These are phyloP conservation scores for Penicillium sp. DNA, from an alignment of 2,329 filamentous ascomycete genomes.

Conservation along the genomic window DNA sequence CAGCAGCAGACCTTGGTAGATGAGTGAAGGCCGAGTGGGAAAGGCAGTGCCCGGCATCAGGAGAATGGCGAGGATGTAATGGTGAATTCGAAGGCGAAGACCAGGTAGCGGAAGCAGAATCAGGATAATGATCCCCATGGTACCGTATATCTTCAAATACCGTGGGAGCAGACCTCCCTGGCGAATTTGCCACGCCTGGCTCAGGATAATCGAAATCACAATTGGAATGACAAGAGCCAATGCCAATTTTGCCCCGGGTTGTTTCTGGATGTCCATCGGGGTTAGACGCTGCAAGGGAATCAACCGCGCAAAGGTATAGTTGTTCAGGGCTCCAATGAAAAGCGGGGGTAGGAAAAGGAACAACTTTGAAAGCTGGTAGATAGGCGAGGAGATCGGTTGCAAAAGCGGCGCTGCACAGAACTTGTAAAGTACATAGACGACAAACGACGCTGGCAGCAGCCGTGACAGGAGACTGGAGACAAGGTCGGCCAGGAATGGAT, in stretches of 20 bases:
- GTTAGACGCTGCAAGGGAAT: conserved; percentile 94
- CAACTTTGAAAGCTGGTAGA: conserved; percentile 77
- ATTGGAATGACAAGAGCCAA: conserved; percentile 72
- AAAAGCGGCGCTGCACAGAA: conserved; percentile 75
- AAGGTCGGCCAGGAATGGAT: conserved; percentile 64
- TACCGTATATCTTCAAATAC: conserved; percentile 73
- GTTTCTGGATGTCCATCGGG: conserved; percentile 79
- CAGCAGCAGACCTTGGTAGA: conserved; percentile 86
- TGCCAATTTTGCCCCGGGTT: conserved; percentile 83
- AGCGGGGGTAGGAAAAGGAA: conserved; percentile 84
- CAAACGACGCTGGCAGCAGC: conserved; percentile 82
- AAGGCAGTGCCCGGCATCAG: conserved; percentile 84
- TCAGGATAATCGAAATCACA: conserved; percentile 64
- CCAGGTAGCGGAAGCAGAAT: conserved; percentile 69
- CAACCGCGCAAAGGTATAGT: conserved; percentile 83
- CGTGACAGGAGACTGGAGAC: conserved; percentile 76
- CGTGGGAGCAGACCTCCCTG: conserved; percentile 75
- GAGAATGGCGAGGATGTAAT: conserved; percentile 86
- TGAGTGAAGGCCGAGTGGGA: conserved; percentile 76
- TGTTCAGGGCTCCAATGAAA: conserved; percentile 89
- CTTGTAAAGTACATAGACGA: conserved; percentile 81
- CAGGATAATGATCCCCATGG: conserved; percentile 65
- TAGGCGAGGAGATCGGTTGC: conserved; percentile 59
- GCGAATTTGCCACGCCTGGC: conserved; percentile 82
- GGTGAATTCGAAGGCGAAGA: conserved; percentile 83